These are phyloP conservation scores for Parascedosporium putredinis DNA, from an alignment of 2,329 filamentous ascomycete genomes.

Conservation along the genomic window DNA sequence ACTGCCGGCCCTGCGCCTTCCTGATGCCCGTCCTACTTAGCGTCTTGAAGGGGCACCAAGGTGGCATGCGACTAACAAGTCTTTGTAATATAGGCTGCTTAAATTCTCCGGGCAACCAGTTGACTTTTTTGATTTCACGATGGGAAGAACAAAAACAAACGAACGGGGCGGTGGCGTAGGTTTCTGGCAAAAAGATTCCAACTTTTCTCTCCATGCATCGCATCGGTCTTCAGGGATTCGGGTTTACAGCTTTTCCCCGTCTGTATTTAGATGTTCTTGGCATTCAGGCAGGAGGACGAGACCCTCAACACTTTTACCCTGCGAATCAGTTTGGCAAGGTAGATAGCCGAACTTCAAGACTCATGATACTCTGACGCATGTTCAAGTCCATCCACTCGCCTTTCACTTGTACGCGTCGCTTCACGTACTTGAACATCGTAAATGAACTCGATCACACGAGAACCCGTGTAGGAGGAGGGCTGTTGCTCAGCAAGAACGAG, in stretches of 20 bases:
- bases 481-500: too few species aligned
- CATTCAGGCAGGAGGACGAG: constrained; percentile 1
- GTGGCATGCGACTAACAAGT: neutral
- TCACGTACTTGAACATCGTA: too few species aligned
- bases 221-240: constrained; percentile 4
- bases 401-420: too few species aligned
- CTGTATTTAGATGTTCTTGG: constrained; percentile 3
- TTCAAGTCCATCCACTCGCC: neutral
- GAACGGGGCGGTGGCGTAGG: constrained; percentile 12
- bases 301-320: neutral
- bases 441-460: too few species aligned
- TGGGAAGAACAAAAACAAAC: constrained; percentile 10
- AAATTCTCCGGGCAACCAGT: constrained; percentile 1
- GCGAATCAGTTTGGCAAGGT: constrained; percentile 1
- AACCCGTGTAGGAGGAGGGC: too few species aligned
- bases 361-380: constrained; percentile 5
- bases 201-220: constrained; percentile 5
- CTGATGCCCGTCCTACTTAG: too few species aligned
- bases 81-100: neutral
- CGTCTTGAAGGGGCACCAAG: too few species aligned
- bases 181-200: constrained; percentile 10
- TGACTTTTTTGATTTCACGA: neutral
- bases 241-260: constrained; percentile 5
- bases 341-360: constrained; percentile 4
- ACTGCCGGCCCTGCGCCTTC: too few species aligned